Conservation (phyloP, 371 early-diverging fungal species). For the Zancudomyces culisetae region DNA sequence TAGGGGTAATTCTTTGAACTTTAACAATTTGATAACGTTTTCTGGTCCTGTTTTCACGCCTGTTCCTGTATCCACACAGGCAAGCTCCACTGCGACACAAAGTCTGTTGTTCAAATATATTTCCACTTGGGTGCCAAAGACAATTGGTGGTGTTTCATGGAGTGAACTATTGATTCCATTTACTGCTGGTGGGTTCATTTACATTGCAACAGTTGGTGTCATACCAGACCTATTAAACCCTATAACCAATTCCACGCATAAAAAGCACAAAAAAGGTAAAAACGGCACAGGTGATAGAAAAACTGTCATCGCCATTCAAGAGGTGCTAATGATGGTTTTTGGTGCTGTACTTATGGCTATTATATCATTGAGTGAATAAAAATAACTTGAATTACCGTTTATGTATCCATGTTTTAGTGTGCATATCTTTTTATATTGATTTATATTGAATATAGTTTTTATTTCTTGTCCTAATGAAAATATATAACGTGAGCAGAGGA, state of each 20-base stretch:
- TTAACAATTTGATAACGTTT: constrained; percentile 7
- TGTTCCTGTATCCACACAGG: not conserved
- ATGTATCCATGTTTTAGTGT: too few relatives aligned
- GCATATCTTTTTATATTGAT: too few relatives aligned
- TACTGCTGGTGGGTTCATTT: constrained; percentile 77
- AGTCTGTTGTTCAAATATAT: not conserved
- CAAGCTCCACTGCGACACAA: not conserved
- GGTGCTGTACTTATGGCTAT: constrained; percentile 27
- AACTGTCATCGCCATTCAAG: constrained; percentile 9
- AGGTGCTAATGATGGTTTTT: constrained; percentile 24
- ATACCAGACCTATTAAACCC: constrained; percentile 62
- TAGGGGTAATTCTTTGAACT: constrained; percentile 14
- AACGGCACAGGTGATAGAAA: too few relatives aligned
- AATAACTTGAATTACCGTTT: not conserved
- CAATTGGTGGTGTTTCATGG: constrained; percentile 30
- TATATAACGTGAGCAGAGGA: too few relatives aligned
- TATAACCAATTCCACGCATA: constrained; percentile 26
- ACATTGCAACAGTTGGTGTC: constrained; percentile 73
- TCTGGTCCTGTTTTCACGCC: constrained; percentile 14
- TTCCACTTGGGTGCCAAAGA: constrained; percentile 11
- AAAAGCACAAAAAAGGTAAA: constrained; percentile 15
- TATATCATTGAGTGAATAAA: constrained; percentile 24
- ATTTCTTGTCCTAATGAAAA: too few relatives aligned
- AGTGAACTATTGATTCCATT: constrained; percentile 65
- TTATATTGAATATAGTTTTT: too few relatives aligned